Evolutionary conservation across 2,329 filamentous ascomycete genomes (phyloP).

Genomic region (Graphilbum fragrans): DNA sequence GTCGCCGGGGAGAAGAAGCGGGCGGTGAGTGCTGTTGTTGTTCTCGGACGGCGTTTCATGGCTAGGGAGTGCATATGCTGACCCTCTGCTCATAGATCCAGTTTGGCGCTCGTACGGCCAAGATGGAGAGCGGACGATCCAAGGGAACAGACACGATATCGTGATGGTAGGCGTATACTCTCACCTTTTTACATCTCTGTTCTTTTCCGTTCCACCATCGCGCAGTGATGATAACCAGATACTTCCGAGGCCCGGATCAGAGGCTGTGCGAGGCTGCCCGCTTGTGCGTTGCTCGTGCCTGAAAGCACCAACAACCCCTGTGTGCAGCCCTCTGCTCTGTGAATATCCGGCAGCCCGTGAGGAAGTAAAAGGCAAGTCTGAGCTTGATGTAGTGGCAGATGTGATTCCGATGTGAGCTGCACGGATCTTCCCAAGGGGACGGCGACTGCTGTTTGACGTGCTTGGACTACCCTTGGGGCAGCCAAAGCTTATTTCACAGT

Average conservation of each 20-base stretch:
- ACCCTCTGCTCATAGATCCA: conserved; percentile 46
- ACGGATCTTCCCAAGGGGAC: too few species aligned
- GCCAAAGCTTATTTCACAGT: too few species aligned
- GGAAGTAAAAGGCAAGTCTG: conserved; percentile 25
- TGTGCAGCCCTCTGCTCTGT: conserved; percentile 12
- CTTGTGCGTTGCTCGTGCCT: conserved; percentile 34
- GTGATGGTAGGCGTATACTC: conserved; percentile 19
- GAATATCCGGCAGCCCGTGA: conserved; percentile 17
- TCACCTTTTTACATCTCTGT: conserved; percentile 17
- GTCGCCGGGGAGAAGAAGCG: conserved; percentile 86
- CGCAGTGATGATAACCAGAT: conserved; percentile 65
- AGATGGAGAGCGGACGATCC: conserved; percentile 60
- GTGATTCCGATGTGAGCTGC: too few species aligned
- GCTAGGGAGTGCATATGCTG: neutral
- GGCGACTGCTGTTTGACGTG: too few species aligned
- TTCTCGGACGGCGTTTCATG: neutral
- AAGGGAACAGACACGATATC: conserved; percentile 56
- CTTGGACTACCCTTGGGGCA: too few species aligned
- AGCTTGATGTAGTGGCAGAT: too few species aligned
- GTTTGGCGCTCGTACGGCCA: conserved; percentile 71
- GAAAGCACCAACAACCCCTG: conserved; percentile 30
- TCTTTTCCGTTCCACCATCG: too few species aligned
- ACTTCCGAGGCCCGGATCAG: conserved; percentile 49
- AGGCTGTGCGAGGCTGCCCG: conserved; percentile 7
- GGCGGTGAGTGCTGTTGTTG: conserved; percentile 45